Evolutionary conservation across 352 stramenopile species (phyloP).

Genomic region (Phytophthora melonis): DNA sequence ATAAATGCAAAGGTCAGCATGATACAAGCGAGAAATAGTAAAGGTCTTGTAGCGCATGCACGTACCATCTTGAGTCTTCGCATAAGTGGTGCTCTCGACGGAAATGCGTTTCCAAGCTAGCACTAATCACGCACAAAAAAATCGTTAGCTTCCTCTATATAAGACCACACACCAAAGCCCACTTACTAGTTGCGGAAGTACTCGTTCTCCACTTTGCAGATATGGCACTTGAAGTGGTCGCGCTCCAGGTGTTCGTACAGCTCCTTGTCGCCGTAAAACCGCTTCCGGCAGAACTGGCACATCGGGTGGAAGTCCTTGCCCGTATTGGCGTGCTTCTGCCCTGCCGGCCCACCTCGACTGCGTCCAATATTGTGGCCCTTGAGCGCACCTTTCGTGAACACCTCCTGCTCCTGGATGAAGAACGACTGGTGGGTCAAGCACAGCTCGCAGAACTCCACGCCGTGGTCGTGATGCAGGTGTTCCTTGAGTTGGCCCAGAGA

Average conservation of each 20-base stretch:
- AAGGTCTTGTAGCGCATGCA: background rate
- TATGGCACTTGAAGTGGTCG: conserved; percentile 92
- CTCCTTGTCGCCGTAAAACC: conserved; percentile 88
- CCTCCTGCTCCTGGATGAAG: conserved; percentile 83
- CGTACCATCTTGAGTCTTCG: conserved; percentile 83
- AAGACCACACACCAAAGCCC: too few relatives aligned
- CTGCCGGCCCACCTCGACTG: conserved; percentile 44
- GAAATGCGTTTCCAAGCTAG: conserved; percentile 88
- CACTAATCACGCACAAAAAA: conserved; percentile 42
- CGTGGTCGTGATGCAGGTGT: conserved; percentile 72
- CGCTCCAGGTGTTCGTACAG: conserved; percentile 90
- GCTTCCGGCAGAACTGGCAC: conserved; percentile 90
- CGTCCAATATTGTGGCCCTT: conserved; percentile 73
- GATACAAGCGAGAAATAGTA: background rate
- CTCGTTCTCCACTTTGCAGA: conserved; percentile 89
- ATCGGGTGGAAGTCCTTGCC: conserved; percentile 88
- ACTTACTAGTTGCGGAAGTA: conserved; percentile 93
- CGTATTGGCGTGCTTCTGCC: conserved; percentile 57
- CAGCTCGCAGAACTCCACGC: conserved; percentile 81
- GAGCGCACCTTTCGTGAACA: conserved; percentile 78
- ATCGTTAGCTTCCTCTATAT: conserved; percentile 10
- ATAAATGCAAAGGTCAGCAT: conserved; percentile 13
- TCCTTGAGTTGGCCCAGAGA: conserved; percentile 71
- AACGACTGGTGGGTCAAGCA: conserved; percentile 82
- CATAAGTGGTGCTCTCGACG: conserved; percentile 85